Percentiles rank a stretch among this genome's conserved stretches.
These are phyloP conservation scores for Neonectria neomacrospora DNA, from an alignment of 2,329 filamentous ascomycete genomes.

Conservation along the genomic window DNA sequence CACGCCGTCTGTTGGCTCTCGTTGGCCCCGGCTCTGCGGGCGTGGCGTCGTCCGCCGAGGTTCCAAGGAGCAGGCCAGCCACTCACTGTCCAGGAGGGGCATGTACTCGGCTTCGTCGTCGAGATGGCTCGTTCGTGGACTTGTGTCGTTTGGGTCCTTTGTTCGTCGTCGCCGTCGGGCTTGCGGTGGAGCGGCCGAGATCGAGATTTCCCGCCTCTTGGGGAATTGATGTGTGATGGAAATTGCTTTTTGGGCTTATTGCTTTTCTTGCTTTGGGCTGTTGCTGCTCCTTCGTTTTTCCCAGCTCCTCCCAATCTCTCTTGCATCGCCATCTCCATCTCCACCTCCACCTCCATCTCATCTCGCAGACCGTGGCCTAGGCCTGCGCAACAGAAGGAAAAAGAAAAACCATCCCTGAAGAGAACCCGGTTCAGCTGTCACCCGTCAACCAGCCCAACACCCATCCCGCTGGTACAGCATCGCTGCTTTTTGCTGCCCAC, in stretches of 20 bases:
- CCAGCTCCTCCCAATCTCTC: constrained; percentile 8
- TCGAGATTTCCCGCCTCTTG: constrained; percentile 20
- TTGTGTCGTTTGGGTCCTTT: neutral
- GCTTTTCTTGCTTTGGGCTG: constrained; percentile 6
- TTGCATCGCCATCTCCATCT: neutral
- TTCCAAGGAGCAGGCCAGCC: constrained; percentile 6
- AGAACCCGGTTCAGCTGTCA: constrained; percentile 1
- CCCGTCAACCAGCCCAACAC: constrained; percentile 19
- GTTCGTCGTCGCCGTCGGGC: constrained; percentile 11
- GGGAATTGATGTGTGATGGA: constrained; percentile 3
- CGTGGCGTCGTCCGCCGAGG: constrained; percentile 17
- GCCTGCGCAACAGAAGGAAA: constrained; percentile 3
- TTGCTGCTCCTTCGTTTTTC: constrained; percentile 8
- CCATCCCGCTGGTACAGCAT: constrained; percentile 19
- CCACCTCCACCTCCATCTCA: neutral
- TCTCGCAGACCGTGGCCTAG: constrained; percentile 9
- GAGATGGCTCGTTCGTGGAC: neutral
- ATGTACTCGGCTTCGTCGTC: neutral
- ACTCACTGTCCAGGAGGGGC: constrained; percentile 19
- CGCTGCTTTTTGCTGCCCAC: neutral
- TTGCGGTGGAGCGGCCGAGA: constrained; percentile 16
- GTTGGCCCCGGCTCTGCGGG: constrained; percentile 22
- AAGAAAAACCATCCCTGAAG: neutral
- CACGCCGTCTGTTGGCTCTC: constrained; percentile 23
- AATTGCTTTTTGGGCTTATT: constrained; percentile 10